phyloP scores from a whole-genome alignment of 2,329 filamentous ascomycete genomes.

The Clarireedia paspali region DNA sequence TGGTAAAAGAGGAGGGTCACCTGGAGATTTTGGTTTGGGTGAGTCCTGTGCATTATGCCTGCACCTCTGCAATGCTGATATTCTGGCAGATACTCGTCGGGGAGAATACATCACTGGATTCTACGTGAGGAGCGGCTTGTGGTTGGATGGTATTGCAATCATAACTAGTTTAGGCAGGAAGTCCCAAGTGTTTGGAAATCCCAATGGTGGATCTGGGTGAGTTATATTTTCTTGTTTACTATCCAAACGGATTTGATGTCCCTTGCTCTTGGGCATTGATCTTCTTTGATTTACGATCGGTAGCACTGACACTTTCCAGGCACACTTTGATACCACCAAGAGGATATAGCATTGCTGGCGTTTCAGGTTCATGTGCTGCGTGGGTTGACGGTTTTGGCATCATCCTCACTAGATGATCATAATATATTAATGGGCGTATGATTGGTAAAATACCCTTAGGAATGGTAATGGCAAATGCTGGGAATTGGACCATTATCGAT shows the following conservation, averaged over 20 bases:
- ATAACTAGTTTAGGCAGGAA: constrained; percentile 82
- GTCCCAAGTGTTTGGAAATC: constrained; percentile 78
- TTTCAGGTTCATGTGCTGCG: constrained; percentile 70
- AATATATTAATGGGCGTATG: not conserved
- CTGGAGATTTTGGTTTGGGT: constrained; percentile 70
- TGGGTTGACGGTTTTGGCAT: constrained; percentile 86
- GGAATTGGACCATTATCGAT: not conserved
- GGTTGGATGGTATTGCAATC: constrained; percentile 85
- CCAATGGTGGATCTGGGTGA: constrained; percentile 73
- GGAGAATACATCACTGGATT: constrained; percentile 89
- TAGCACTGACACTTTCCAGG: constrained; percentile 37
- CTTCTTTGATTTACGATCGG: constrained; percentile 19
- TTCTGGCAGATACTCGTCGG: constrained; percentile 60
- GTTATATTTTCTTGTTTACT: constrained; percentile 32
- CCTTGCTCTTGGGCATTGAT: not conserved
- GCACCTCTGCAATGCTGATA: not conserved
- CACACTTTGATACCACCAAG: constrained; percentile 82
- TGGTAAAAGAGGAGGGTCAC: constrained; percentile 68
- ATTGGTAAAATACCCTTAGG: not conserved
- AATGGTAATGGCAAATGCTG: not conserved
- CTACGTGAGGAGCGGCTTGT: constrained; percentile 67
- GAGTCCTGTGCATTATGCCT: constrained; percentile 29
- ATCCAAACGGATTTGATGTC: not conserved
- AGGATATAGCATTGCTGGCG: constrained; percentile 81
- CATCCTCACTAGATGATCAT: constrained; percentile 57